Conservation (phyloP, 108 stramenopile genomes). For the Nitzschia sp. region DNA sequence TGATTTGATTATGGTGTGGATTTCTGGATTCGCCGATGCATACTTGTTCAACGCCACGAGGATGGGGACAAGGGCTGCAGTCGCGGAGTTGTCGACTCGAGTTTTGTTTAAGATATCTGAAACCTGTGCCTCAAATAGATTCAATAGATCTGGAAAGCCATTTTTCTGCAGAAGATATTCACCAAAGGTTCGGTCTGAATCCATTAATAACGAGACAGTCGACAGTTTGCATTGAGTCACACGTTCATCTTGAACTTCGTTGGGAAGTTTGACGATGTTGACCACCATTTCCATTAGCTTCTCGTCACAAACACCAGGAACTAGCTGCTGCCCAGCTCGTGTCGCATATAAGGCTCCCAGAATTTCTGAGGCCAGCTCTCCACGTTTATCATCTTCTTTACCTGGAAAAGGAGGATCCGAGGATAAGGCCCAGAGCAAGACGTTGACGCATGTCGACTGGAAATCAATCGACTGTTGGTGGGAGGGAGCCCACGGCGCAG, state of each 20-base stretch:
- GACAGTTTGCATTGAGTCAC: conserved; percentile 58
- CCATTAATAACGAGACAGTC: conserved; percentile 60
- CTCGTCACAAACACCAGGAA: background rate
- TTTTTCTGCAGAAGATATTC: conserved; percentile 21
- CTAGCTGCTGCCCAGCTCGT: conserved; percentile 30
- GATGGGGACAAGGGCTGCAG: conserved; percentile 60
- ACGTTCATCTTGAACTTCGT: conserved; percentile 23
- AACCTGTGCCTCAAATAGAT: conserved; percentile 51
- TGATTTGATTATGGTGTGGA: conserved; percentile 40
- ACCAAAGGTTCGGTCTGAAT: conserved; percentile 46
- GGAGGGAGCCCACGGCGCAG: conserved; percentile 24
- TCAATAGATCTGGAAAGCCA: conserved; percentile 11
- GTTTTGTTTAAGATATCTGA: conserved; percentile 47
- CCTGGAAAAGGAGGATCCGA: conserved; percentile 50
- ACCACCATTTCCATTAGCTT: conserved; percentile 10
- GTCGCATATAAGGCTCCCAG: conserved; percentile 63
- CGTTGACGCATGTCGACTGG: conserved; percentile 7
- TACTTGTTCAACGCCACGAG: conserved; percentile 61
- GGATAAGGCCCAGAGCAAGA: conserved; percentile 37
- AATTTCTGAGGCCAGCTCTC: conserved; percentile 64
- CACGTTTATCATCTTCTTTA: conserved; percentile 44
- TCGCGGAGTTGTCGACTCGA: conserved; percentile 52
- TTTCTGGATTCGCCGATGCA: conserved; percentile 27
- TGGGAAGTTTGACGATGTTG: conserved; percentile 23
- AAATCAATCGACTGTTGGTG: conserved; percentile 6